Evolutionary conservation across 2,329 filamentous ascomycete species (phyloP).

Genomic region (Davidsoniella neocaledoniae): DNA sequence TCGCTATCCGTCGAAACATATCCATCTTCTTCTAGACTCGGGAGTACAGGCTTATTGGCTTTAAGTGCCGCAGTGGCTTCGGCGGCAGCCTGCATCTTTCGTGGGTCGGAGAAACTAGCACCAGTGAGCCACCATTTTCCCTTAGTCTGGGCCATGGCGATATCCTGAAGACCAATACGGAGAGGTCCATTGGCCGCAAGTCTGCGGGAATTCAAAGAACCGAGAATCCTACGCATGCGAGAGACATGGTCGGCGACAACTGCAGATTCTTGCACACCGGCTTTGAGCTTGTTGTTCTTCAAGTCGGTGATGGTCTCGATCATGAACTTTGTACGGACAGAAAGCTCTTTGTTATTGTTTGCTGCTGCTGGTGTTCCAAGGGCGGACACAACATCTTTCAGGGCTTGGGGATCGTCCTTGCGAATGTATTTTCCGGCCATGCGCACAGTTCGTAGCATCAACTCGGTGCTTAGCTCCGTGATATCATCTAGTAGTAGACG

Average conservation of each 20-base stretch:
- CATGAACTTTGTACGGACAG: constrained; percentile 90
- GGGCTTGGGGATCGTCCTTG: constrained; percentile 69
- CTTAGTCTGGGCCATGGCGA: constrained; percentile 65
- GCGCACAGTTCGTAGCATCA: constrained; percentile 70
- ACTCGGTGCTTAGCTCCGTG: constrained; percentile 73
- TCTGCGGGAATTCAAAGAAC: constrained; percentile 49
- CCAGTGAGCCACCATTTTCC: constrained; percentile 99
- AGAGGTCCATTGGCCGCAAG: constrained; percentile 67
- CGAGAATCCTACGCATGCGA: constrained; percentile 76
- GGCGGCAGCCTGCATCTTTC: constrained; percentile 13
- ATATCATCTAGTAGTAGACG: constrained; percentile 58
- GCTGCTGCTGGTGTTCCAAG: constrained; percentile 54
- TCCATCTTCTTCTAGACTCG: constrained; percentile 8
- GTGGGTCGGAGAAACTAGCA: constrained; percentile 54
- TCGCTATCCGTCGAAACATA: constrained; percentile 24
- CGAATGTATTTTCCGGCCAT: constrained; percentile 68
- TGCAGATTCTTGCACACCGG: constrained; percentile 50
- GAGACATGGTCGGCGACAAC: constrained; percentile 67
- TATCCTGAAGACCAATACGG: constrained; percentile 64
- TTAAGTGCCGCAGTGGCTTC: not conserved
- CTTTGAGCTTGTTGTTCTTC: constrained; percentile 84
- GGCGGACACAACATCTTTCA: constrained; percentile 75
- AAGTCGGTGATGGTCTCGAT: constrained; percentile 89
- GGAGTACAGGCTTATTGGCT: not conserved
- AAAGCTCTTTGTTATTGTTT: constrained; percentile 51